Evolutionary conservation across 805 yeast species (phyloP).

Genomic region (Suhomyces canberraensis): DNA sequence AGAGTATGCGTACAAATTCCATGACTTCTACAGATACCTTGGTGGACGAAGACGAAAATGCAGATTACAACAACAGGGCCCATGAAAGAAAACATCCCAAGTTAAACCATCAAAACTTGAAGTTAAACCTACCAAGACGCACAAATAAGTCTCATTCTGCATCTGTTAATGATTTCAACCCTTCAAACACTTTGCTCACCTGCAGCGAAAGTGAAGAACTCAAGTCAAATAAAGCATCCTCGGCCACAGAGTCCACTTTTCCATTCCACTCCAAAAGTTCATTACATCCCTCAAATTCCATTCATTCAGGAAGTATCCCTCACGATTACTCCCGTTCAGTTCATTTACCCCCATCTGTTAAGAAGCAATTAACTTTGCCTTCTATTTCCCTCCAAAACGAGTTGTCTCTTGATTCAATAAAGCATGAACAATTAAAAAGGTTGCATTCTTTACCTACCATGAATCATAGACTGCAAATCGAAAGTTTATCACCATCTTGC

Average conservation of each 20-base stretch:
- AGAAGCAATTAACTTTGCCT: slow-evolving; percentile 21
- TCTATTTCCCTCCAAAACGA: slow-evolving; percentile 14
- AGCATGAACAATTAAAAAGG: slow-evolving; percentile 23
- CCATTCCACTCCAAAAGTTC: slow-evolving; percentile 6
- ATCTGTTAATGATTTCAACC: slow-evolving; percentile 5
- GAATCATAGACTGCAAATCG: slow-evolving; percentile 20
- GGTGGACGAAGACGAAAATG: slow-evolving; percentile 20
- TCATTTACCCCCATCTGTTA: slow-evolving; percentile 4
- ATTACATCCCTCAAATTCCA: background rate
- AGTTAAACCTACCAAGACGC: slow-evolving; percentile 11
- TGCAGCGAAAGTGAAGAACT: slow-evolving; percentile 6
- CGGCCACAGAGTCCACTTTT: slow-evolving; percentile 22
- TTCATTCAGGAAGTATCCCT: background rate
- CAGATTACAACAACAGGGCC: background rate
- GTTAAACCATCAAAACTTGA: slow-evolving; percentile 13
- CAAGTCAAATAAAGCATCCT: slow-evolving; percentile 9
- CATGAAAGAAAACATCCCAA: background rate
- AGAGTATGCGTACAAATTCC: slow-evolving; percentile 14
- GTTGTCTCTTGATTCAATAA: slow-evolving; percentile 15
- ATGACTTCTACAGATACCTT: slow-evolving; percentile 30
- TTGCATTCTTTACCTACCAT: slow-evolving; percentile 17
- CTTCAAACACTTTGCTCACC: slow-evolving; percentile 1
- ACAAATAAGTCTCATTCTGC: slow-evolving; percentile 9
- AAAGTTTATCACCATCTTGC: slow-evolving; percentile 17
- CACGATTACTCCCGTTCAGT: background rate